These are phyloP conservation scores for Suillus sp. DNA, from an alignment of 768 basidiomycete species.

Conservation along the genomic window DNA sequence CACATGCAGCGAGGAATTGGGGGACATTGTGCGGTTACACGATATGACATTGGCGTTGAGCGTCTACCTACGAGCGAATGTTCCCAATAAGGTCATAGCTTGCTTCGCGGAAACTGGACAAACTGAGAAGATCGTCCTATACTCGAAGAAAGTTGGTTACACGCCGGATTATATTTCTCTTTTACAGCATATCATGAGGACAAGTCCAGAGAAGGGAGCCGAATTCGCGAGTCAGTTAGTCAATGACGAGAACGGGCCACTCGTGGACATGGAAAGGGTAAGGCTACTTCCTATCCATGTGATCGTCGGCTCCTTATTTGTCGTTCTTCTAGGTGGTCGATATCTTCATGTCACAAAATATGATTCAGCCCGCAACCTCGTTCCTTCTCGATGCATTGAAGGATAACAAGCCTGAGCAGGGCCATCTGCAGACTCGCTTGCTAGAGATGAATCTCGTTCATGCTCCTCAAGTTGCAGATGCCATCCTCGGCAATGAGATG, in stretches of 20 bases:
- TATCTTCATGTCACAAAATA: slow-evolving; percentile 99
- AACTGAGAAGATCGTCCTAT: slow-evolving; percentile 96
- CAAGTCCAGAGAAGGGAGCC: slow-evolving; percentile 95
- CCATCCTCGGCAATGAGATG: slow-evolving; percentile 98
- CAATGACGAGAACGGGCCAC: slow-evolving; percentile 89
- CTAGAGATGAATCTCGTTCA: slow-evolving; percentile 98
- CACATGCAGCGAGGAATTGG: slow-evolving; percentile 97
- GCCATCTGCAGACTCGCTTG: slow-evolving; percentile 91
- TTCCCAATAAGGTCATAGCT: slow-evolving; percentile 98
- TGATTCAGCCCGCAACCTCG: slow-evolving; percentile 98
- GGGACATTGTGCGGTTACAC: slow-evolving; percentile 91
- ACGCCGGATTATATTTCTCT: slow-evolving; percentile 90
- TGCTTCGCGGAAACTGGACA: slow-evolving; percentile 99
- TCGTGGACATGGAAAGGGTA: slow-evolving; percentile 92
- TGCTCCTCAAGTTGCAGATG: slow-evolving; percentile 98
- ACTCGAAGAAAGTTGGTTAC: slow-evolving; percentile 96
- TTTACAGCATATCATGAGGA: slow-evolving; percentile 94
- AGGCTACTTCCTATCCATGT: slow-evolving; percentile 21
- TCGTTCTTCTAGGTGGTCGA: slow-evolving; percentile 74
- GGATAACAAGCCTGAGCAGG: slow-evolving; percentile 98
- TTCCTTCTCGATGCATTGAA: slow-evolving; percentile 97
- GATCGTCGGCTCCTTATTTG: slow-evolving; percentile 8
- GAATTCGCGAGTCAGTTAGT: slow-evolving; percentile 96
- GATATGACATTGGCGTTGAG: slow-evolving; percentile 98
- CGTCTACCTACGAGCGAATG: slow-evolving; percentile 95